Evolutionary conservation across 139 green algal species (phyloP), one percentile per base, ranked within the genome.

Genomic region (Microglena sp.): DNA sequence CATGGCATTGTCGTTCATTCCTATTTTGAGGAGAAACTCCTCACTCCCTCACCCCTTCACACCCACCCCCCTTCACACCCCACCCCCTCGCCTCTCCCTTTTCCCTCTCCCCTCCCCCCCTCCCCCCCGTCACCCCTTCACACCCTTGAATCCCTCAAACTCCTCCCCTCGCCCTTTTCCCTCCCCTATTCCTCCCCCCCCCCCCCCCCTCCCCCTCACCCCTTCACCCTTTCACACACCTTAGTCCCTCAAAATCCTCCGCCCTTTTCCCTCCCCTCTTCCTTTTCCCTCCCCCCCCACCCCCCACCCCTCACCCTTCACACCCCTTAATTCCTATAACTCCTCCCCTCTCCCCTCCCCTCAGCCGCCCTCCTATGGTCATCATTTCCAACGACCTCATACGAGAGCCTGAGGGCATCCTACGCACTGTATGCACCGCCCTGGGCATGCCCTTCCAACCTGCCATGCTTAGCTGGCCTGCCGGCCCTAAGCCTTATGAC

Each of bases 371-470:
- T 0, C 73, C 74, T 28, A 71, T 84, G 4, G 77, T 92, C 56
- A 56, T 92, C 2, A 64, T 89, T n/a, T 82, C 70, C 1, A 80
- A 88, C 27, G 77, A 90, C 35, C 66, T 92, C 44, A 64, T 85
- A 31, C 6, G 66, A 0, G 35, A 78, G 6, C 80, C 84, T 2
- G 79, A 83, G 50, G 74, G 57, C 62, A 80, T 70, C 66, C 73
- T 92, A 69, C 62, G 77, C 22, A 66, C 75, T 27, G 61, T 89
- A 66, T 87, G 80, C 64, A 29, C 28, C 2, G 71, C 60, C 3
- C 55, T 87, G 69, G 66, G 58, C 11, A 40, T 89, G 7, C 28
- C 69, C 27, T 87, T 75, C 24, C 43, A 87, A 21, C 61, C 70
- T 3, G 46, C 44, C 43, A 86, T 86, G 84, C 79, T 90, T 32